Base-by-base conservation (phyloP, 129 eudicot genomes). In the Rutidosis leptorrhynchoides region DNA sequence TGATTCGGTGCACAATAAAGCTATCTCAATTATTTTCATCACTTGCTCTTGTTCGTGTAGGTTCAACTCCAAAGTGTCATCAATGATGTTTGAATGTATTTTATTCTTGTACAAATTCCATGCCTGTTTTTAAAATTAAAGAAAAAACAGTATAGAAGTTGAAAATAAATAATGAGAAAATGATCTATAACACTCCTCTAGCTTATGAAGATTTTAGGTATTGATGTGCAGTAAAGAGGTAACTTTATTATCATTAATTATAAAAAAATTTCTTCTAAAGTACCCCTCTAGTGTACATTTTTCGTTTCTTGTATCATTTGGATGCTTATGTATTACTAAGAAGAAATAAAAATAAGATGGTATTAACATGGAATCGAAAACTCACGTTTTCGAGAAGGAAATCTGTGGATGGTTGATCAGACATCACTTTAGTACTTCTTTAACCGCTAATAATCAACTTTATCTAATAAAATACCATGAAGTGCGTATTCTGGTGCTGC, bases 401-500 rank as follows among this genome's bases (percentile, higher is more conserved):
- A 15, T 78, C 84, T 5, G 81, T 57, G 21, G 65, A 74, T 10
- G 79, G 63, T 20, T 7, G 54, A 11, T 81, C 85, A 32, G 22
- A 57, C 6, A 37, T 59, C 67, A 81, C 56, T 26, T 79, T 77
- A 35, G 67, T 79, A 81, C 95, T 67, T 72, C 73, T 79, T 51
- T 79, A 62, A 49, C 95, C 95, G 35, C 90, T 79, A 42, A 87
- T 70, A 35, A 84, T 87, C 95, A 30, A 84, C 90, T 72, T 87
- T 87, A 78, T 87, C 95, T 0, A 90, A 78, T 46, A 83, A 62
- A 51, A 71, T 73, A 24, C 95, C 87, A 52, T 69, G 80, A 27
- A 84, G 21, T 32, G 88, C 90, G 65, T 87, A 87, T 76, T 87
- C 95, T 45, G 95, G 95, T 29, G 90, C 84, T 0, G 88, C 74